A percentile compares a stretch with the other conserved stretches of the same genome.
phyloP scores from a whole-genome alignment of 1,139 yeast species.

The Entelexis paramagnoliae region DNA sequence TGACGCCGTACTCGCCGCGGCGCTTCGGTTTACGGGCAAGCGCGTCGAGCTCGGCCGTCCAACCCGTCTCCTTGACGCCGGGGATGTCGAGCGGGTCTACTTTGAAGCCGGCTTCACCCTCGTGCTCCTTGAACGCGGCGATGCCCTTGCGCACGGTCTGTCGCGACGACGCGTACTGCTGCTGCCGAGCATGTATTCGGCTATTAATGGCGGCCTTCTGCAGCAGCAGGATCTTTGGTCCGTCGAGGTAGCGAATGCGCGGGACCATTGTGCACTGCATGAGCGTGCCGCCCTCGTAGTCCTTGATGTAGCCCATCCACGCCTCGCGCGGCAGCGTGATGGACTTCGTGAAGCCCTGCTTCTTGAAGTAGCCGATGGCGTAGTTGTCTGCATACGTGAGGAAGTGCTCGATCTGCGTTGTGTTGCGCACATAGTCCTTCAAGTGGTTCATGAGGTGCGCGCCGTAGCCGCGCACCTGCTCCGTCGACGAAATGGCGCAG shows the following conservation, averaged over 20 bases:
- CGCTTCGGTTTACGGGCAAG: conserved; percentile 90
- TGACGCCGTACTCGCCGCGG: conserved; percentile 87
- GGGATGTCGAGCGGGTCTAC: conserved; percentile 73
- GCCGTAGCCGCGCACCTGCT: conserved; percentile 96
- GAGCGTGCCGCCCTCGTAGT: conserved; percentile 96
- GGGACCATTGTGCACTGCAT: conserved; percentile 98
- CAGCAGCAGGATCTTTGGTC: conserved; percentile 68
- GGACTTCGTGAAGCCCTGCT: conserved; percentile 96
- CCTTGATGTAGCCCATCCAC: conserved; percentile 99
- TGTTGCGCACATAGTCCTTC: conserved; percentile 86
- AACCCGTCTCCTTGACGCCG: conserved; percentile 83
- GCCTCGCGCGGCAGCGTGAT: conserved; percentile 70
- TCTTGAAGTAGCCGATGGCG: conserved; percentile 96
- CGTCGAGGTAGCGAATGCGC: conserved; percentile 73
- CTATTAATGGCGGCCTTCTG: conserved; percentile 88
- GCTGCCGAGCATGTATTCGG: conserved; percentile 56
- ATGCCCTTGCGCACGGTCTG: conserved; percentile 41
- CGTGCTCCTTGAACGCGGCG: conserved; percentile 45
- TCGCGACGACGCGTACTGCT: conserved; percentile 43
- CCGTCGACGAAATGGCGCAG: conserved; percentile 94
- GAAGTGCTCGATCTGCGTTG: conserved; percentile 77
- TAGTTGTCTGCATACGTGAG: conserved; percentile 96
- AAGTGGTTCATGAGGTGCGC: conserved; percentile 97
- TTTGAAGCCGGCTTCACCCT: conserved; percentile 34
- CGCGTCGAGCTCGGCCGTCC: conserved; percentile 98